Evolutionary conservation across 2,329 filamentous ascomycete genomes (phyloP).

Genomic region (Stachybotrys chartarum): DNA sequence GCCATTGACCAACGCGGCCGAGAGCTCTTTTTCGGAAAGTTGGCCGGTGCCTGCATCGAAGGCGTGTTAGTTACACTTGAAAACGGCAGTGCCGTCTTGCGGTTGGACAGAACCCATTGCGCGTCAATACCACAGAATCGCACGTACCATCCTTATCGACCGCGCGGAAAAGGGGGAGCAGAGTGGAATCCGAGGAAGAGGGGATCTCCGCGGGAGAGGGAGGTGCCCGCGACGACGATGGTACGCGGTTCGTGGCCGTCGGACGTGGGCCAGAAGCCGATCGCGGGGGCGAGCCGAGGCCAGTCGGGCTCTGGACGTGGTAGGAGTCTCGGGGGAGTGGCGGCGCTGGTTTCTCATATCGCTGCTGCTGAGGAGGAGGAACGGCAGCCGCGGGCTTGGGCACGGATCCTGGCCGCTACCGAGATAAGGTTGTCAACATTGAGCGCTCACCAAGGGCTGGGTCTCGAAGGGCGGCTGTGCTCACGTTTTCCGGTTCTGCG

Average conservation of each 20-base stretch:
- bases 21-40: conserved; percentile 79
- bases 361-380: conserved; percentile 20
- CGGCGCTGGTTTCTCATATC: conserved; percentile 41
- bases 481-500: conserved; percentile 66
- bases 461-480: conserved; percentile 10
- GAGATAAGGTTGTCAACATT: conserved; percentile 4
- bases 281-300: conserved; percentile 45
- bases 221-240: conserved; percentile 55
- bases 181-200: conserved; percentile 56
- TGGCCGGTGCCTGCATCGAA: conserved; percentile 60
- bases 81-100: not conserved
- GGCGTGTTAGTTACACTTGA: not conserved
- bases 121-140: not conserved
- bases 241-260: conserved; percentile 40
- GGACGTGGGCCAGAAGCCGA: conserved; percentile 33
- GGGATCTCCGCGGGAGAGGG: conserved; percentile 51
- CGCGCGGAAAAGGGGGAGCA: conserved; percentile 80
- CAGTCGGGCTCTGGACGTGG: conserved; percentile 12
- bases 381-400: conserved; percentile 4
- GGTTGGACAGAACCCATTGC: too few species aligned
- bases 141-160: conserved; percentile 73
- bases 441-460: not conserved
- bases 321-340: conserved; percentile 22
- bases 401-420: not conserved
- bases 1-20: conserved; percentile 87